A percentile compares a stretch with the other conserved stretches of the same genome.
Evolutionary conservation across 192 early-diverging fungal genomes (phyloP).

Genomic region (Umbelopsis sp.): DNA sequence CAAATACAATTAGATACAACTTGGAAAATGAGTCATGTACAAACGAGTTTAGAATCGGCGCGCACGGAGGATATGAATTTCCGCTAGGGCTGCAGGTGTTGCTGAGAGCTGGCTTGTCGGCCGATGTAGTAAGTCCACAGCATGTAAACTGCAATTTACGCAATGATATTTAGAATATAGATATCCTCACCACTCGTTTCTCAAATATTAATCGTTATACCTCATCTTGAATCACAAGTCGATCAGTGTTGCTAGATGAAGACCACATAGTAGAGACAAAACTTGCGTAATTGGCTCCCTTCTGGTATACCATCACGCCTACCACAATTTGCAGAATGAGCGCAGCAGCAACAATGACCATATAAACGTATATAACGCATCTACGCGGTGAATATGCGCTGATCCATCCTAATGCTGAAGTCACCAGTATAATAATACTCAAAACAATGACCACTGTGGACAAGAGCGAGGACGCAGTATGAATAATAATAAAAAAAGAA

Average conservation of each 20-base stretch:
- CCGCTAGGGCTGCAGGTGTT: slow-evolving; percentile 10
- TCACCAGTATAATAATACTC: slow-evolving; percentile 27
- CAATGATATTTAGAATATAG: neutral
- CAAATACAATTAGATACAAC: slow-evolving; percentile 33
- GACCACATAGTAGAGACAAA: slow-evolving; percentile 30
- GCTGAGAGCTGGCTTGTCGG: slow-evolving; percentile 27
- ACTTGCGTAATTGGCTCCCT: slow-evolving; percentile 18
- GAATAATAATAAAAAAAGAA: neutral
- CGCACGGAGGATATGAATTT: slow-evolving; percentile 16
- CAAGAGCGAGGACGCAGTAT: too few relatives aligned
- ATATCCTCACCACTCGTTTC: neutral
- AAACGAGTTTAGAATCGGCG: neutral
- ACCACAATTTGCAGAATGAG: slow-evolving; percentile 30
- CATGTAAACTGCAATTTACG: slow-evolving; percentile 25
- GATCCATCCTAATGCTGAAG: slow-evolving; percentile 21
- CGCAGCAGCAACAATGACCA: slow-evolving; percentile 21
- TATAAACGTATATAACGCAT: slow-evolving; percentile 22
- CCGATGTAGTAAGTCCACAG: slow-evolving; percentile 27
- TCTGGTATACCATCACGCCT: slow-evolving; percentile 32
- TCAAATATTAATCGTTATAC: slow-evolving; percentile 13
- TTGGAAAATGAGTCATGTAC: slow-evolving; percentile 25
- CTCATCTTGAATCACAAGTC: slow-evolving; percentile 24
- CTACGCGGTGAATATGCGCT: slow-evolving; percentile 21
- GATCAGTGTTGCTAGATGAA: slow-evolving; percentile 8
- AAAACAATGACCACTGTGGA: slow-evolving; percentile 23